Evolutionary conservation across 1,139 yeast species (phyloP).

Genomic region (Nakaseomyces sp.): DNA sequence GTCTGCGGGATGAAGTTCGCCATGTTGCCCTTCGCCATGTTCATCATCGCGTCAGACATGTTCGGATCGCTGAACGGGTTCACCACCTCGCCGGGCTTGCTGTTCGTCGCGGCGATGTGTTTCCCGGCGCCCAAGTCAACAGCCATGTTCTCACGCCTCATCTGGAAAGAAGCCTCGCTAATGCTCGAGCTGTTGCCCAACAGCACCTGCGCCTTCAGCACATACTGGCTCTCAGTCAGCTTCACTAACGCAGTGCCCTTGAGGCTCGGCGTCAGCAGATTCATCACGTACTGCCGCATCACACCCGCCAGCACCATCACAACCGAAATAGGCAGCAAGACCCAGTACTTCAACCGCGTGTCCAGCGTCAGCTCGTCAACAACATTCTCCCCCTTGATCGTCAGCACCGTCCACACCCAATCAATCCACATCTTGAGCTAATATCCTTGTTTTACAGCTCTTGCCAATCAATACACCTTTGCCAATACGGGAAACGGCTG

Average conservation of each 20-base stretch:
- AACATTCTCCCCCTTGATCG: constrained; percentile 12
- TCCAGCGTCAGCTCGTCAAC: constrained; percentile 59
- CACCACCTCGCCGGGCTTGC: constrained; percentile 34
- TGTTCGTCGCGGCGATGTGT: constrained; percentile 34
- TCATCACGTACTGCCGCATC: constrained; percentile 60
- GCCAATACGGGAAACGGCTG: too few species aligned
- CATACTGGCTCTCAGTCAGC: constrained; percentile 50
- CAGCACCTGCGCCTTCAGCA: constrained; percentile 49
- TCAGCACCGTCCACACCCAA: constrained; percentile 10
- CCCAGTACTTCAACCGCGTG: constrained; percentile 84
- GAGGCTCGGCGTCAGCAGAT: constrained; percentile 49
- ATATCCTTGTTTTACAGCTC: too few species aligned
- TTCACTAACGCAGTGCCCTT: constrained; percentile 39
- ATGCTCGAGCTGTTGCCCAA: constrained; percentile 47
- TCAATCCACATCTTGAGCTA: constrained; percentile 10
- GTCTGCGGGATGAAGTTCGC: constrained; percentile 88
- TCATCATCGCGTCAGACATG: constrained; percentile 66
- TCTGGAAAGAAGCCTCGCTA: constrained; percentile 29
- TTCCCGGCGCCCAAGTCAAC: constrained; percentile 25
- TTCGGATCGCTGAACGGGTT: constrained; percentile 67
- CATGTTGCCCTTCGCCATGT: constrained; percentile 71
- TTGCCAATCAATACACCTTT: too few species aligned
- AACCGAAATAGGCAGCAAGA: constrained; percentile 74
- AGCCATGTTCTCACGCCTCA: constrained; percentile 25
- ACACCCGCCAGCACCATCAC: constrained; percentile 92